Conservation (phyloP, 23 red algal genomes). For the Chondrus crispus region DNA sequence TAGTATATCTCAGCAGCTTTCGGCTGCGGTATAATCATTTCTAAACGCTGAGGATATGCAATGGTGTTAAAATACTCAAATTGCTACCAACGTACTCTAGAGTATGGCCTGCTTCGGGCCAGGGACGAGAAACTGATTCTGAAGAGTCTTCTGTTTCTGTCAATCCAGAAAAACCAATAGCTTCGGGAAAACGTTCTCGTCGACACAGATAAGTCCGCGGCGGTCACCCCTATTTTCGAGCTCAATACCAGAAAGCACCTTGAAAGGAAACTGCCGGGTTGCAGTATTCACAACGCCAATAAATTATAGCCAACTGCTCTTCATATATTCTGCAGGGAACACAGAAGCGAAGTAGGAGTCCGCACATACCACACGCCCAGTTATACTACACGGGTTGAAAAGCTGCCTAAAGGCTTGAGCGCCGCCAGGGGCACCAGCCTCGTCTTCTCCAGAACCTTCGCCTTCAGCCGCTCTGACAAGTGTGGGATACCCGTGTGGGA, state of each 20-base stretch:
- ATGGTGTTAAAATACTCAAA: not conserved
- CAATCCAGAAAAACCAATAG: conserved; percentile 38
- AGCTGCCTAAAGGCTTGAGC: not conserved
- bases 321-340: not conserved
- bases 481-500: no score
- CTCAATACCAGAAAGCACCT: not conserved
- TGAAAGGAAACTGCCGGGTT: not conserved
- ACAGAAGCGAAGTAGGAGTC: conserved; percentile 3
- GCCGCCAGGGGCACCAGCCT: not conserved
- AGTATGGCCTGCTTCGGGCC: not conserved
- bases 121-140: not conserved
- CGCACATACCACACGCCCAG: not conserved
- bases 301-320: not conserved
- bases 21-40: not conserved
- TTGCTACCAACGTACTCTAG: not conserved
- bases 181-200: not conserved
- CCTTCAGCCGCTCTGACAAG: not conserved
- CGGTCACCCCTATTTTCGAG: not conserved
- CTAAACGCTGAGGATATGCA: not conserved
- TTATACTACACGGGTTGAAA: not conserved
- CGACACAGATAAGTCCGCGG: not conserved
- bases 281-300: conserved; percentile 30
- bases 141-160: conserved; percentile 15
- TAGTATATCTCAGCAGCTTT: not conserved
- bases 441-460: not conserved